A percentile compares a stretch with the other conserved stretches of the same genome.
phyloP scores from a whole-genome alignment of 768 basidiomycete genomes.

The Tulasnella sp. region DNA sequence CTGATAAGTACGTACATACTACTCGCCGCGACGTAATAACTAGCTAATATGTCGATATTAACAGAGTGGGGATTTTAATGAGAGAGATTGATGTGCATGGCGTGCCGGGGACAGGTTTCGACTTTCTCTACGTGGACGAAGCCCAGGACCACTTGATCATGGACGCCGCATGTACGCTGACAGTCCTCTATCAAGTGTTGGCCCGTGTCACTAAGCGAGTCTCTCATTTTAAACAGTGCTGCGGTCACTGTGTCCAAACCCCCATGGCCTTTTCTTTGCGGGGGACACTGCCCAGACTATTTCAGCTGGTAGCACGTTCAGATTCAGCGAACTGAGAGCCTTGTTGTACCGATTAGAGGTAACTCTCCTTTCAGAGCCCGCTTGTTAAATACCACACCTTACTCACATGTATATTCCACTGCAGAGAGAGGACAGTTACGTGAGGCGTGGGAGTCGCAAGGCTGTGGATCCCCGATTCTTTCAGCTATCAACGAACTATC shows the following conservation, averaged over 20 bases:
- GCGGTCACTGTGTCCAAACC: not conserved
- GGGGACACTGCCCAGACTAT: conserved; percentile 78
- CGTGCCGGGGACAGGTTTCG: conserved; percentile 27
- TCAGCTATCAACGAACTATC: conserved; percentile 56
- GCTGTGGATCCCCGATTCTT: conserved; percentile 32
- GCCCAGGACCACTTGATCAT: conserved; percentile 64
- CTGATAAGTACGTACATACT: conserved; percentile 43
- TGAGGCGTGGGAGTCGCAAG: not conserved
- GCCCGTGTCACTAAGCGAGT: too few relatives aligned
- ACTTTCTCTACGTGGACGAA: conserved; percentile 67
- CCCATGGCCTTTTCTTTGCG: conserved; percentile 13
- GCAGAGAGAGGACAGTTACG: conserved; percentile 7
- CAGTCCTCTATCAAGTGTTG: not conserved
- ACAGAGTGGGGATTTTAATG: not conserved
- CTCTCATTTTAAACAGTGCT: too few relatives aligned
- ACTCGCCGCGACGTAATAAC: too few relatives aligned
- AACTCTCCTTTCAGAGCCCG: too few relatives aligned
- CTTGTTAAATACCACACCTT: not conserved
- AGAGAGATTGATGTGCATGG: not conserved
- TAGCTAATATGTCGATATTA: too few relatives aligned
- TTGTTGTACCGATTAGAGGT: conserved; percentile 60
- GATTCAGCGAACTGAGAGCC: conserved; percentile 63
- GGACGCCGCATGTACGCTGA: conserved; percentile 44
- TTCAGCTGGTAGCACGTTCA: conserved; percentile 60
- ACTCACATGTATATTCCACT: not conserved